Evolutionary conservation across 371 early-diverging fungal genomes (phyloP).

Genomic region (Rhizopus arrhizus): DNA sequence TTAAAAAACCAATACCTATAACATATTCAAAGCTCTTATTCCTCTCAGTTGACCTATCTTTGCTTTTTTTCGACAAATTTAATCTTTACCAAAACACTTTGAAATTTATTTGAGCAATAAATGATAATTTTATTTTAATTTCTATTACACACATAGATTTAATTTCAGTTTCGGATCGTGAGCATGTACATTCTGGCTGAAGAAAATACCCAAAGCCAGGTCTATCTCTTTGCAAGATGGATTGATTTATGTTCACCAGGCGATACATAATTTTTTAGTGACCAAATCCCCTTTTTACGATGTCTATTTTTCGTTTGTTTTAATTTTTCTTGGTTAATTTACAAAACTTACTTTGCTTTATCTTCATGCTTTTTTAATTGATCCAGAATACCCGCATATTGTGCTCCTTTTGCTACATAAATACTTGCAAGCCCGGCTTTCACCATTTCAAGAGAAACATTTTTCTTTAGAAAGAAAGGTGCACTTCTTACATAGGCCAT

Average conservation of each 20-base stretch:
- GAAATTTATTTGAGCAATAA: too few relatives aligned
- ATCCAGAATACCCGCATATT: slow-evolving; percentile 61
- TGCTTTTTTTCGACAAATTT: too few relatives aligned
- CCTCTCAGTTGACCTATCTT: too few relatives aligned
- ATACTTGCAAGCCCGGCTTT: slow-evolving; percentile 68
- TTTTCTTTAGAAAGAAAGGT: slow-evolving; percentile 51
- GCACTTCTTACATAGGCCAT: slow-evolving; percentile 62
- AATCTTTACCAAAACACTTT: too few relatives aligned
- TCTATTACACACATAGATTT: too few relatives aligned
- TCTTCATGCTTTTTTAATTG: slow-evolving; percentile 54
- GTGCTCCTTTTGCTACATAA: slow-evolving; percentile 68
- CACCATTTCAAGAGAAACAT: slow-evolving; percentile 74
- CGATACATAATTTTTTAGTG: slow-evolving; percentile 38
- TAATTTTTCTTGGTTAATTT: neutral
- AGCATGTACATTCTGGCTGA: neutral
- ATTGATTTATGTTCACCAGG: slow-evolving; percentile 50
- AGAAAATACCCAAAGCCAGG: too few relatives aligned
- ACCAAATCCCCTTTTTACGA: slow-evolving; percentile 43
- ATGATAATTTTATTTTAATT: too few relatives aligned
- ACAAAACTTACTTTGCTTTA: slow-evolving; percentile 60
- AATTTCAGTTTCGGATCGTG: too few relatives aligned
- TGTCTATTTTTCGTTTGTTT: slow-evolving; percentile 17
- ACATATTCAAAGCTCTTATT: too few relatives aligned
- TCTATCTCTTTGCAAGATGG: slow-evolving; percentile 20
- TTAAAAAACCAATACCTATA: too few relatives aligned